phyloP scores from a whole-genome alignment of 2,329 filamentous ascomycete species.

The Penicillium sp. region DNA sequence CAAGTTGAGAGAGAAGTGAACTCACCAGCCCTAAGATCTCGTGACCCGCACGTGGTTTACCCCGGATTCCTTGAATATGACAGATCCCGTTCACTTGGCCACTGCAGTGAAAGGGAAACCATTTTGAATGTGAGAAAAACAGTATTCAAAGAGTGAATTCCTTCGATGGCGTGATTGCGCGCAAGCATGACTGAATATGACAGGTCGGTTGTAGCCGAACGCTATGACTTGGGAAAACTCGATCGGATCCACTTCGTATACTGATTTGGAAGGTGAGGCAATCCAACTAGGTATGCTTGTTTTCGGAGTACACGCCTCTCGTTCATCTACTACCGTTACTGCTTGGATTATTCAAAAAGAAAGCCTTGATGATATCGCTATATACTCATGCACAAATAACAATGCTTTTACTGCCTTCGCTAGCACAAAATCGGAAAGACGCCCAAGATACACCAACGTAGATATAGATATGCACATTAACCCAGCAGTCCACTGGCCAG shows the following conservation, averaged over 20 bases:
- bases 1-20: not conserved
- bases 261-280: not conserved
- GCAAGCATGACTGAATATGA: slow-evolving; percentile 15
- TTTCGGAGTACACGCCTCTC: not conserved
- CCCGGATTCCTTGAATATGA: slow-evolving; percentile 6
- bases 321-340: not conserved
- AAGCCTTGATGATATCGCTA: slow-evolving; percentile 1
- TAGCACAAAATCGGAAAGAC: slow-evolving; percentile 17
- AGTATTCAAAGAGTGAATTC: not conserved
- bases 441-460: slow-evolving; percentile 9
- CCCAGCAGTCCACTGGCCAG: slow-evolving; percentile 44
- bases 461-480: slow-evolving; percentile 18
- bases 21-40: slow-evolving; percentile 17
- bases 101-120: not conserved
- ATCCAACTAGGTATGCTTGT: not conserved
- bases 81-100: not conserved
- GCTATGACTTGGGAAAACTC: slow-evolving; percentile 14
- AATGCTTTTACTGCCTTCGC: slow-evolving; percentile 26
- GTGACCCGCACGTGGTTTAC: slow-evolving; percentile 20
- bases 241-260: slow-evolving; percentile 5
- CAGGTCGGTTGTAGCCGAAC: slow-evolving; percentile 5
- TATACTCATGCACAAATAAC: slow-evolving; percentile 10
- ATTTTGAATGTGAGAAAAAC: slow-evolving; percentile 1
- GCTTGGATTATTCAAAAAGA: not conserved
- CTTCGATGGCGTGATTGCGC: slow-evolving; percentile 28